Evolutionary conservation across 2,329 filamentous ascomycete genomes (phyloP).

Genomic region (Albifimbria verrucaria): DNA sequence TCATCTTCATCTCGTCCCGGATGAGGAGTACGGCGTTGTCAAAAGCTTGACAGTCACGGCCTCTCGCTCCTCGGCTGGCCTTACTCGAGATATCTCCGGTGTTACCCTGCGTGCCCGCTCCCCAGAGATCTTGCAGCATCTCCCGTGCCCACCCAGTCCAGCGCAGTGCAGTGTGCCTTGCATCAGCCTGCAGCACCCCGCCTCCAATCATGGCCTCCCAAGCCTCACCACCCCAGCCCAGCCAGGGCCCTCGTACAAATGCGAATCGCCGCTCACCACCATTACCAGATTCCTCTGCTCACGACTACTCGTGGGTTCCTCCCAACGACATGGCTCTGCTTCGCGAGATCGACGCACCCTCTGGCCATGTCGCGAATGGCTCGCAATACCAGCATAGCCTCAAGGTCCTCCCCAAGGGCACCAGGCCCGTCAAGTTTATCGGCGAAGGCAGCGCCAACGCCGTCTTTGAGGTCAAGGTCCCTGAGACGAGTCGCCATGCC

Average conservation of each 20-base stretch:
- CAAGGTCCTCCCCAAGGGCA: constrained; percentile 30
- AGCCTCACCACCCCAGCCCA: neutral
- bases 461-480: constrained; percentile 60
- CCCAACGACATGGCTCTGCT: constrained; percentile 20
- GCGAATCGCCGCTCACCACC: neutral
- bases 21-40: no score
- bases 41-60: no score
- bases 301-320: neutral
- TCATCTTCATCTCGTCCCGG: no score
- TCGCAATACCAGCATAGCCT: constrained; percentile 20
- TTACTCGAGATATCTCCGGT: no score
- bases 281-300: neutral
- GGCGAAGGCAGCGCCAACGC: constrained; percentile 76
- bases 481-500: constrained; percentile 26
- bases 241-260: neutral
- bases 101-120: neutral
- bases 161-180: neutral
- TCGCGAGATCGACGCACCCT: constrained; percentile 11
- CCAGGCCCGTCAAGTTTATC: constrained; percentile 38
- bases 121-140: neutral
- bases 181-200: constrained; percentile 1
- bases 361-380: constrained; percentile 10
- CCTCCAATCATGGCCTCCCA: constrained; percentile 1
- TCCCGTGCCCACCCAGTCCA: neutral
- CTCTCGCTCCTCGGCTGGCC: no score